A percentile compares a stretch with the other conserved stretches of the same genome.
phyloP scores from a whole-genome alignment of 345 rosid genomes.

The Diplotaxis tenuifolia region DNA sequence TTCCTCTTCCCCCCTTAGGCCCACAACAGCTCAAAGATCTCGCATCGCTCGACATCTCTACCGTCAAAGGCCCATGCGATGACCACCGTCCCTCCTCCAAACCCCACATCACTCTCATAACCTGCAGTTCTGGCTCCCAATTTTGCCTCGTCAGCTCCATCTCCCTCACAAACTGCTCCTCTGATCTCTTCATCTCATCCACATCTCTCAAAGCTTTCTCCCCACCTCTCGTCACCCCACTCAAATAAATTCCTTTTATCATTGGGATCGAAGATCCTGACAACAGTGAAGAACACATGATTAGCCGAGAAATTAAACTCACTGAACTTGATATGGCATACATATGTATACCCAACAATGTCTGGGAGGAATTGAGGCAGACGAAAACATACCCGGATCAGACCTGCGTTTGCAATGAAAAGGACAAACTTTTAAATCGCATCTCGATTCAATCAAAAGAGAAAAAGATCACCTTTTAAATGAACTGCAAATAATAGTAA shows the following conservation, averaged over 20 bases:
- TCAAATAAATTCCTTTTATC: too few relatives aligned
- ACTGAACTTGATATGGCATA: too few relatives aligned
- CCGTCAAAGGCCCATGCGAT: conserved; percentile 63
- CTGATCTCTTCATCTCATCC: conserved; percentile 55
- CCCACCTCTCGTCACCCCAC: conserved; percentile 52
- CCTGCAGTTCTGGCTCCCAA: conserved; percentile 61
- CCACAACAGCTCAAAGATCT: too few relatives aligned
- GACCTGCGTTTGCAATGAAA: conserved; percentile 17
- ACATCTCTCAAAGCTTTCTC: conserved; percentile 72
- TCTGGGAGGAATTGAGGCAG: too few relatives aligned
- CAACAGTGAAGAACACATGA: too few relatives aligned
- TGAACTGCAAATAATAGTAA: too few relatives aligned
- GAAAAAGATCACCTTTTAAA: not conserved
- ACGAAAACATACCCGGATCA: not conserved
- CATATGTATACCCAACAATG: too few relatives aligned
- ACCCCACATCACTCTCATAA: conserved; percentile 41
- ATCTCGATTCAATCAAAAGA: conserved; percentile 23
- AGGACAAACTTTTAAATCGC: conserved; percentile 19
- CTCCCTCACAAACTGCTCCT: conserved; percentile 70
- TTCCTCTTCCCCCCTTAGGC: conserved; percentile 1
- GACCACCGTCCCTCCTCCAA: conserved; percentile 39
- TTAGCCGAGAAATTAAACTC: too few relatives aligned
- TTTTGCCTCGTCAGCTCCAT: too few relatives aligned
- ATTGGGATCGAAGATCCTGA: too few relatives aligned
- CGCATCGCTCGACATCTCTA: conserved; percentile 67